These are phyloP conservation scores for Apiospora koreana DNA, from an alignment of 2,329 filamentous ascomycete genomes.

Conservation along the genomic window DNA sequence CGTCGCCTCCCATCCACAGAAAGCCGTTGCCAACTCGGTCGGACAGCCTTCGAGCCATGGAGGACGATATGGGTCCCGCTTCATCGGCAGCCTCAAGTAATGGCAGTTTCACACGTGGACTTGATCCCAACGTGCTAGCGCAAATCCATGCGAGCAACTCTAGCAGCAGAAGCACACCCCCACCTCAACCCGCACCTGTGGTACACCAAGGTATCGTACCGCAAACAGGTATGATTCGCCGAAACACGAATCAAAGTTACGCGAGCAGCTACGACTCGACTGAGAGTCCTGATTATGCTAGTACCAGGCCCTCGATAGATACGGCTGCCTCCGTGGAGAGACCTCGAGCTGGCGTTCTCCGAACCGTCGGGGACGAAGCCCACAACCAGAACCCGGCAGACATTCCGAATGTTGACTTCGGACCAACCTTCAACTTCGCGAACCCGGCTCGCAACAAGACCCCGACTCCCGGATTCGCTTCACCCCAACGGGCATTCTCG, in stretches of 20 bases:
- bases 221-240: slow-evolving; percentile 23
- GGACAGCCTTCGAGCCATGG: slow-evolving; percentile 37
- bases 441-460: slow-evolving; percentile 35
- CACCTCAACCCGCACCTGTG: slow-evolving; percentile 10
- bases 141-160: slow-evolving; percentile 39
- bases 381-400: background rate
- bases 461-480: slow-evolving; percentile 23
- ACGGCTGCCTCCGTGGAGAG: slow-evolving; percentile 58
- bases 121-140: slow-evolving; percentile 52
- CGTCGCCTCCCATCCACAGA: slow-evolving; percentile 46
- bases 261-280: slow-evolving; percentile 58
- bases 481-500: slow-evolving; percentile 26
- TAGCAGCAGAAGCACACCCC: slow-evolving; percentile 26
- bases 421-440: slow-evolving; percentile 67
- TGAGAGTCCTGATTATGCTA: slow-evolving; percentile 76
- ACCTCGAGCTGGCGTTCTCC: slow-evolving; percentile 77
- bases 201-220: slow-evolving; percentile 9
- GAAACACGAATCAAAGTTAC: slow-evolving; percentile 37
- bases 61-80: slow-evolving; percentile 37
- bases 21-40: slow-evolving; percentile 52
- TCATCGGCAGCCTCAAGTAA: slow-evolving; percentile 38
- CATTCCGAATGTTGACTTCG: slow-evolving; percentile 24
- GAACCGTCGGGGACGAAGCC: slow-evolving; percentile 68
- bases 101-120: slow-evolving; percentile 41
- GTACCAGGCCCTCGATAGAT: slow-evolving; percentile 59